Evolutionary conservation across 1,139 yeast species (phyloP).

Genomic region (Sugiyamaella novakii): DNA sequence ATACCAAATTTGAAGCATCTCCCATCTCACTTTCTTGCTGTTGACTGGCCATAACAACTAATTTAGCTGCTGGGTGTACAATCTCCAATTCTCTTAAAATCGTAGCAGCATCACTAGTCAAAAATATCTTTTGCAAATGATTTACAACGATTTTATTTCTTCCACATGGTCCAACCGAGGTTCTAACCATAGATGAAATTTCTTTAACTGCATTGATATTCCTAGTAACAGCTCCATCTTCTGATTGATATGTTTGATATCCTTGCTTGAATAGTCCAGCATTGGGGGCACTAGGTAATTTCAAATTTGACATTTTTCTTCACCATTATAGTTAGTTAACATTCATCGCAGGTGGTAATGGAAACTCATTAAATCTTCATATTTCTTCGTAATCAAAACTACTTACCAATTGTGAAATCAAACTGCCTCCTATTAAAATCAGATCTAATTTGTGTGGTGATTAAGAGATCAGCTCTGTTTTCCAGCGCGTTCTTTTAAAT

Average conservation of each 20-base stretch:
- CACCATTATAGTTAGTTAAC: background rate
- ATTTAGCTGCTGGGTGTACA: slow-evolving; percentile 96
- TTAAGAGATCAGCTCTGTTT: slow-evolving; percentile 8
- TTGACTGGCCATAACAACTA: slow-evolving; percentile 92
- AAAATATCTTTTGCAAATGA: slow-evolving; percentile 75
- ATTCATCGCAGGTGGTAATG: background rate
- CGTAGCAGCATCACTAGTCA: slow-evolving; percentile 96
- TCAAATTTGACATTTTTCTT: slow-evolving; percentile 42
- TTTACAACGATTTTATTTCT: slow-evolving; percentile 94
- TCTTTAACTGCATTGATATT: slow-evolving; percentile 95
- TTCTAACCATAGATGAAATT: slow-evolving; percentile 84
- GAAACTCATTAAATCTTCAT: too few relatives aligned
- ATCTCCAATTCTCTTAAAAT: slow-evolving; percentile 91
- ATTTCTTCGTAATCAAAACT: too few relatives aligned
- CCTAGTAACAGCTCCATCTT: slow-evolving; percentile 92
- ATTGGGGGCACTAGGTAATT: slow-evolving; percentile 90
- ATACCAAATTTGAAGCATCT: slow-evolving; percentile 71
- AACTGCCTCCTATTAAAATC: background rate
- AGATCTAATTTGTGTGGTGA: background rate
- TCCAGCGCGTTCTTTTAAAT: slow-evolving; percentile 15
- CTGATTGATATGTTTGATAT: slow-evolving; percentile 82
- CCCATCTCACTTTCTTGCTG: slow-evolving; percentile 95
- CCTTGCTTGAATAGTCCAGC: slow-evolving; percentile 95
- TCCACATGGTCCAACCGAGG: slow-evolving; percentile 98
- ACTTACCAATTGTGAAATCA: slow-evolving; percentile 7